These are phyloP conservation scores for Dichomitus squalens DNA, from an alignment of 1,284 basidiomycete species.

Conservation along the genomic window DNA sequence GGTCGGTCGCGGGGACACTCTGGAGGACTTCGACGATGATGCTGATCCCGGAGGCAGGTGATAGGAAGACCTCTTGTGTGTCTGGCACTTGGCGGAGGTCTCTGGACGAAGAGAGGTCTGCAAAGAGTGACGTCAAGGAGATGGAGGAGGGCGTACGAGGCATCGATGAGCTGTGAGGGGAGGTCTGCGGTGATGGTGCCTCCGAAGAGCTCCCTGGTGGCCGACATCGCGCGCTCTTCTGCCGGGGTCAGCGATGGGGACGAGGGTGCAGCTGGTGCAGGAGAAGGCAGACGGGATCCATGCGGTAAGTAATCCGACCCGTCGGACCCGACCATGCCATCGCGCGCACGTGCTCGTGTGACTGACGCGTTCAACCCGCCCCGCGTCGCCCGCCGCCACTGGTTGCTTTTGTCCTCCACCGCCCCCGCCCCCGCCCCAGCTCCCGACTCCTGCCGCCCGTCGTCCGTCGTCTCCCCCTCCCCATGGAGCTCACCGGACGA, in stretches of 20 bases:
- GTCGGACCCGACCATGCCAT: neutral
- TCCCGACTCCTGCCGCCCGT: neutral
- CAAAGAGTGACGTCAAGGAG: neutral
- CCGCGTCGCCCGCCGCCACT: conserved; percentile 16
- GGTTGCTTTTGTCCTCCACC: conserved; percentile 16
- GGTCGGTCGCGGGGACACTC: conserved; percentile 62
- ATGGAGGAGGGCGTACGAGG: conserved; percentile 65
- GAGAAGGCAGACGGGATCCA: neutral
- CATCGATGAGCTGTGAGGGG: conserved; percentile 73
- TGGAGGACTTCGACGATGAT: conserved; percentile 88
- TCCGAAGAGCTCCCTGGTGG: conserved; percentile 56
- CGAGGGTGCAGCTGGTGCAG: neutral
- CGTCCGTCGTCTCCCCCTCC: neutral
- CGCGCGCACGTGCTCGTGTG: conserved; percentile 28
- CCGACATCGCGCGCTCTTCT: conserved; percentile 21
- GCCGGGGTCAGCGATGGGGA: neutral
- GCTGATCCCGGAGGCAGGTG: conserved; percentile 69
- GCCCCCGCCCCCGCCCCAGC: neutral
- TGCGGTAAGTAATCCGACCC: neutral
- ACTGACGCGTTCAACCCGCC: conserved; percentile 25
- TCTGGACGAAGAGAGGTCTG: conserved; percentile 43
- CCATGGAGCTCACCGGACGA: conserved; percentile 46
- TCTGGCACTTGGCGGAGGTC: conserved; percentile 94
- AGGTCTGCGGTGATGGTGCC: conserved; percentile 80
- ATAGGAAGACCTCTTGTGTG: conserved; percentile 93